These are phyloP conservation scores for Glycine latifolia DNA, from an alignment of 306 rosid genomes.

Conservation along the genomic window DNA sequence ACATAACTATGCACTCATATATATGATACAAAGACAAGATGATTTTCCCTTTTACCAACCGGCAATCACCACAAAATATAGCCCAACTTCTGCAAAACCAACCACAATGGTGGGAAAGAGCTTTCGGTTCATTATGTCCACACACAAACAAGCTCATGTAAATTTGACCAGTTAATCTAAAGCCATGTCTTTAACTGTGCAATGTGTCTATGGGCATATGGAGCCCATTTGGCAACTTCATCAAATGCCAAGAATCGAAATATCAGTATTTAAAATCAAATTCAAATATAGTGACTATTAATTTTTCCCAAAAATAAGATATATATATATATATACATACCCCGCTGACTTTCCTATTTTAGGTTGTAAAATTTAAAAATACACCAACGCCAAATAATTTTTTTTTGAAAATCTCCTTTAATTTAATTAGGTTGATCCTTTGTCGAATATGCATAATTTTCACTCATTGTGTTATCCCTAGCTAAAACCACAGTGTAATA, in stretches of 20 bases:
- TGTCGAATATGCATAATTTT: no score
- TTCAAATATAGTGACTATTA: neutral
- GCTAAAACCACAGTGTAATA: neutral
- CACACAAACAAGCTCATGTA: constrained; percentile 17
- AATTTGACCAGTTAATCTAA: constrained; percentile 16
- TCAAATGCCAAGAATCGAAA: neutral
- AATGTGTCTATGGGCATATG: constrained; percentile 19
- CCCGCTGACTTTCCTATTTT: neutral
- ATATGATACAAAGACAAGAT: neutral
- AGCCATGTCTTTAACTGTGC: neutral
- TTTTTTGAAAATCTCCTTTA: no score
- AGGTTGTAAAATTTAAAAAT: neutral
- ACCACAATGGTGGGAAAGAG: constrained; percentile 40
- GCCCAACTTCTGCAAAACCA: constrained; percentile 38
- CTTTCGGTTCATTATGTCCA: constrained; percentile 41
- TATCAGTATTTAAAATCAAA: neutral
- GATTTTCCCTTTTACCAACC: constrained; percentile 45
- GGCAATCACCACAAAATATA: constrained; percentile 41
- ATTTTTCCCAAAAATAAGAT: no score
- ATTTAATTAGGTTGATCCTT: no score
- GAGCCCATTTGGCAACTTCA: constrained; percentile 31
- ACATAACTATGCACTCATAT: neutral
- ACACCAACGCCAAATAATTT: neutral
- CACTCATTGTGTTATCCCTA: neutral
- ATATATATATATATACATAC: neutral